Evolutionary conservation across 2,329 filamentous ascomycete genomes (phyloP).

Genomic region (Stachybotrys chlorohalonatus): DNA sequence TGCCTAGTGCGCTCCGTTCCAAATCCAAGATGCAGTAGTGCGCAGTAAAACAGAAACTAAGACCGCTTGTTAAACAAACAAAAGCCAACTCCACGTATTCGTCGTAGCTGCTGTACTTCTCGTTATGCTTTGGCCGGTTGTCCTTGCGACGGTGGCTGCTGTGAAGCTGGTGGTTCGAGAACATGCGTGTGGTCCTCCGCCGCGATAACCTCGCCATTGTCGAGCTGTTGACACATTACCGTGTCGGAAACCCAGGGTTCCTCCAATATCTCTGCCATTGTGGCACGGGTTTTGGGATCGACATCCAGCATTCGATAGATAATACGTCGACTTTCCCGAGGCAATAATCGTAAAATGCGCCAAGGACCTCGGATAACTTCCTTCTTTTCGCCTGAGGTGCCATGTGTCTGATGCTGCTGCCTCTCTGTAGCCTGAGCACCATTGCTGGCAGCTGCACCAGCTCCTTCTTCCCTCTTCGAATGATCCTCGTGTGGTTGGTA

Average conservation of each 20-base stretch:
- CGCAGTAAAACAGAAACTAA: too few species aligned
- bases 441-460: conserved; percentile 4
- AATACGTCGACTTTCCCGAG: conserved; percentile 81
- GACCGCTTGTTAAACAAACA: too few species aligned
- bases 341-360: conserved; percentile 77
- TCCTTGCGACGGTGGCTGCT: conserved; percentile 16
- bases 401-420: conserved; percentile 21
- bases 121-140: conserved; percentile 10
- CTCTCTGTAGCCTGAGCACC: background rate
- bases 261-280: conserved; percentile 73
- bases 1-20: background rate
- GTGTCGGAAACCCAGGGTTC: conserved; percentile 88
- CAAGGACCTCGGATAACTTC: conserved; percentile 88
- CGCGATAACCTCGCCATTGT: conserved; percentile 58
- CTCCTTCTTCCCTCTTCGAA: conserved; percentile 7
- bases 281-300: conserved; percentile 73
- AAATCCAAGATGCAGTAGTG: too few species aligned
- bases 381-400: conserved; percentile 39
- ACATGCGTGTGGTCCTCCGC: conserved; percentile 76
- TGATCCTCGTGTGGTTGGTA: conserved; percentile 10
- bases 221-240: conserved; percentile 72
- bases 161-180: conserved; percentile 59
- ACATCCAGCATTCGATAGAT: conserved; percentile 89
- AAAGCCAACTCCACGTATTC: too few species aligned
- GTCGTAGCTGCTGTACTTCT: background rate